phyloP scores from a whole-genome alignment of 2,329 filamentous ascomycete species.

The Periglandula ipomoeae region DNA sequence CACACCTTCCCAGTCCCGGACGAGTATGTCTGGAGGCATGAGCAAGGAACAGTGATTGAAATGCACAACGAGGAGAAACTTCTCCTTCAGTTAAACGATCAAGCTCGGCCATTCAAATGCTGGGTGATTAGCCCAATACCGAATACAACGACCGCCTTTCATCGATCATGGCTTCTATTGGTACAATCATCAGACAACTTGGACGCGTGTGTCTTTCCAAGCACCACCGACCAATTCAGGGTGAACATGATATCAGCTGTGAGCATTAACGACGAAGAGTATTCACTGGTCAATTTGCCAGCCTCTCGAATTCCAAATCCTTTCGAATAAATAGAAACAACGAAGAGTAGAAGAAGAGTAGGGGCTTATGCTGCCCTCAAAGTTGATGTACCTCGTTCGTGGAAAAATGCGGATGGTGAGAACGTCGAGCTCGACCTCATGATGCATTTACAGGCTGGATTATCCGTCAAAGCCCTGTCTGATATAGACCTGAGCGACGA shows the following conservation, averaged over 20 bases:
- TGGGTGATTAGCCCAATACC: conserved; percentile 24
- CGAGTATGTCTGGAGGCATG: conserved; percentile 19
- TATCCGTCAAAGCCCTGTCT: conserved; percentile 20
- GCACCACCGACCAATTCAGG: conserved; percentile 17
- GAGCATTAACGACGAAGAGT: conserved; percentile 11
- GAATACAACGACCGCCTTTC: conserved; percentile 19
- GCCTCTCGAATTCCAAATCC: conserved; percentile 21
- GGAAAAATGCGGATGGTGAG: conserved; percentile 15
- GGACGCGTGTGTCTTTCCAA: conserved; percentile 17
- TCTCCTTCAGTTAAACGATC: conserved; percentile 18
- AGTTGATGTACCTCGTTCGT: conserved; percentile 23
- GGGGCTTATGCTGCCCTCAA: conserved; percentile 24
- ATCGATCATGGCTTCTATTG: conserved; percentile 23
- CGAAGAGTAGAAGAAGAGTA: conserved; percentile 6
- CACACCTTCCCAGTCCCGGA: conserved; percentile 15
- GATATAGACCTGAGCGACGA: conserved; percentile 11
- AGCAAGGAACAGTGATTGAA: conserved; percentile 24
- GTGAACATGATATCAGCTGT: conserved; percentile 18
- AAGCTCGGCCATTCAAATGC: conserved; percentile 11
- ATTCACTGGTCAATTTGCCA: conserved; percentile 17
- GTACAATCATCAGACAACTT: conserved; percentile 15
- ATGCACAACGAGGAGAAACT: conserved; percentile 21
- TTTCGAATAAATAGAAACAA: conserved; percentile 15
- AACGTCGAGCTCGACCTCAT: conserved; percentile 40
- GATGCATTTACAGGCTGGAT: conserved; percentile 54